Base-by-base conservation (phyloP, 768 basidiomycete species). In the Leccinum ochraceum region DNA sequence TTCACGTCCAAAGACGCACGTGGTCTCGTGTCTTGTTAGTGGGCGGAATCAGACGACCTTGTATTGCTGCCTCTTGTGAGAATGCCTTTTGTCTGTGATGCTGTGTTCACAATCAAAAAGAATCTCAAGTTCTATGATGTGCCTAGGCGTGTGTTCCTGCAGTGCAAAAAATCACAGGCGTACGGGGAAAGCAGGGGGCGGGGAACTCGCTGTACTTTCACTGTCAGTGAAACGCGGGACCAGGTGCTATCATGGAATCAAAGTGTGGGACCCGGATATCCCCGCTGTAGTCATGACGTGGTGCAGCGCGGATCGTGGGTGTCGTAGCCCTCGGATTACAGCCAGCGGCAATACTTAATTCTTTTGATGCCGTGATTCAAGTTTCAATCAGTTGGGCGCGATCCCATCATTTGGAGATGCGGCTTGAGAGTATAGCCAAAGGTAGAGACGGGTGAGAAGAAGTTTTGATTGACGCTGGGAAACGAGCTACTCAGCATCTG, bases 381-480 rank as follows among this genome's bases (percentile, higher is more conserved):
- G 4, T 46, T 51, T 32, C 50, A 28, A 67, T 67, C 62, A 61
- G 24, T 53, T 58, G 9, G 51, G 44, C 17, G 5, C 67, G 65
- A 66, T 66, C 50, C 58, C 57, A 66, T 66, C 65, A 64, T 24
- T 54, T 53, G 51, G 26, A 32, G 56, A 48, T 11, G 20, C 11
- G 36, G 36, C 42, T 36, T 24, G 59, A 26, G 13, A 48, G 36
- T 58, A 57, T 51, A 53, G 52, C 56, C 59, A 11, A 61, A 10
- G 51, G 37, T 2, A 42, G n/a, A 37, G 22, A 54, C 32, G 24
- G 37, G n/a, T 46, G 17, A 9, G 22, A 16, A 16, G 39, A 3
- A n/a, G 16, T 28, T 49, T 26, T 57, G 66, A 64, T 64, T 55
- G 32, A 26, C 56, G 56, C 39, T 60, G 53, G 20, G 54, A 46